Evolutionary conservation across 1,139 yeast species (phyloP).

Genomic region (Yamadazyma sp.): DNA sequence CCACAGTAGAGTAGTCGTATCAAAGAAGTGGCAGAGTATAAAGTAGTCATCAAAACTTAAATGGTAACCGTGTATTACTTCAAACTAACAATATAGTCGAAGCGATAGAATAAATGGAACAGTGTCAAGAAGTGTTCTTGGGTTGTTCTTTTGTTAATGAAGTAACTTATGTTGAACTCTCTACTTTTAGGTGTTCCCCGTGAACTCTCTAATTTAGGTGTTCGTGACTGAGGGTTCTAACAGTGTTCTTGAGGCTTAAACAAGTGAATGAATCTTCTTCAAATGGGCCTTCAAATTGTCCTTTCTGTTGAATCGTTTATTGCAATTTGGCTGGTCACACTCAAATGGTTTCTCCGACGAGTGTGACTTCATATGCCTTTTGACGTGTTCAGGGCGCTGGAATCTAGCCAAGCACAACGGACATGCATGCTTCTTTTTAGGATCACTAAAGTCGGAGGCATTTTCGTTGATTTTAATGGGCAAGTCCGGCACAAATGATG

Average conservation of each 20-base stretch:
- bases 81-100: no score
- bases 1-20: no score
- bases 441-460: slow-evolving; percentile 39
- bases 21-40: no score
- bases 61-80: no score
- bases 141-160: no score
- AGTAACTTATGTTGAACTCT: no score
- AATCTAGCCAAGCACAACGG: slow-evolving; percentile 74
- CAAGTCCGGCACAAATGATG: slow-evolving; percentile 19
- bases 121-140: no score
- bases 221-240: no score
- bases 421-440: slow-evolving; percentile 70
- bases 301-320: slow-evolving; percentile 71
- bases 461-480: slow-evolving; percentile 27
- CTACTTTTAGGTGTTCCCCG: no score
- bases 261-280: slow-evolving; percentile 53
- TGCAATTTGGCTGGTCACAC: slow-evolving; percentile 73
- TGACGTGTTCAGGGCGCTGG: slow-evolving; percentile 90
- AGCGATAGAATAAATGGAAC: no score
- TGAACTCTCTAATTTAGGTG: no score
- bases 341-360: slow-evolving; percentile 83
- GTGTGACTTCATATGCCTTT: slow-evolving; percentile 85
- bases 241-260: slow-evolving; percentile 1
- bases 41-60: no score
- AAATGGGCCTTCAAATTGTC: slow-evolving; percentile 70